Evolutionary conservation across 2,329 filamentous ascomycete species (phyloP).

Genomic region (Leptosphaerulina australis): DNA sequence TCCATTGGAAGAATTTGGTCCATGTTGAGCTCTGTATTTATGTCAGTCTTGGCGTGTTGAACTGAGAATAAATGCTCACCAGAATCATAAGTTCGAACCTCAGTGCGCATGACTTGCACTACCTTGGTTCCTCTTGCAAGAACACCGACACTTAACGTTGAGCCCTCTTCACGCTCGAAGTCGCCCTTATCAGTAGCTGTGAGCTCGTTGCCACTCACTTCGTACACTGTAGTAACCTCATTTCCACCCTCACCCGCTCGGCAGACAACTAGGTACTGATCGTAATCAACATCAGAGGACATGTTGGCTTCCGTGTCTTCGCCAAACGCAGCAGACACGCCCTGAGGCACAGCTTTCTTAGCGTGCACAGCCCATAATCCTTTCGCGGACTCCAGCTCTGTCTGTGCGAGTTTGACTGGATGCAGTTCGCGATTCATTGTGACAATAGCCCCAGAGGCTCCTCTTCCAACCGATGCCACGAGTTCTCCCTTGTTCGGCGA

Average conservation of each 20-base stretch:
- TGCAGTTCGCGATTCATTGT: slow-evolving; percentile 79
- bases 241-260: slow-evolving; percentile 69
- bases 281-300: slow-evolving; percentile 64
- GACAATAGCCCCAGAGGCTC: slow-evolving; percentile 71
- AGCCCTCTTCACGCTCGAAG: slow-evolving; percentile 87
- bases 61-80: too few relatives aligned
- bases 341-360: slow-evolving; percentile 69
- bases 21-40: slow-evolving; percentile 73
- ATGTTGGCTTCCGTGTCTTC: slow-evolving; percentile 48
- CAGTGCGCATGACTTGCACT: slow-evolving; percentile 84
- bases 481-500: slow-evolving; percentile 55
- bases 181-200: slow-evolving; percentile 81
- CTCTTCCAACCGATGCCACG: slow-evolving; percentile 65
- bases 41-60: too few relatives aligned
- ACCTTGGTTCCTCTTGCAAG: slow-evolving; percentile 81
- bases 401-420: slow-evolving; percentile 71
- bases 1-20: slow-evolving; percentile 91
- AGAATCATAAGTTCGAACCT: slow-evolving; percentile 88
- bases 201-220: slow-evolving; percentile 73
- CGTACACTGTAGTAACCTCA: slow-evolving; percentile 79
- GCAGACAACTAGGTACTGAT: slow-evolving; percentile 83
- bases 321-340: slow-evolving; percentile 55
- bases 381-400: slow-evolving; percentile 74
- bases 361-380: slow-evolving; percentile 82
- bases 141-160: slow-evolving; percentile 83